phyloP scores from a whole-genome alignment of 192 early-diverging fungal species.

The Coemansia sp. region DNA sequence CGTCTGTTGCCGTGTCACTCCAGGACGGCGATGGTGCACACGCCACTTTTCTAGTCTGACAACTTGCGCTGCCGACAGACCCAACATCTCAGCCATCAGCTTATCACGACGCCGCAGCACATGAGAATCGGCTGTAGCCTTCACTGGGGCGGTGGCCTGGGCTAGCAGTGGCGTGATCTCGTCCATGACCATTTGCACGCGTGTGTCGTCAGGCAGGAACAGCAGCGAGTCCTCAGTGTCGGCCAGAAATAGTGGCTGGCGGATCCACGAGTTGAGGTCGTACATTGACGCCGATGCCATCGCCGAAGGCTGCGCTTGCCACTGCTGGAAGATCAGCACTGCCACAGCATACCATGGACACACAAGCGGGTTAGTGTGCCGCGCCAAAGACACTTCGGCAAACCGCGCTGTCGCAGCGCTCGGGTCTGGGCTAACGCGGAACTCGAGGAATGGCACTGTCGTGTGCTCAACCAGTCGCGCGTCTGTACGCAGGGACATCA shows the following conservation, averaged over 20 bases:
- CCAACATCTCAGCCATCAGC: constrained; percentile 47
- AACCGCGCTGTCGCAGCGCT: constrained; percentile 38
- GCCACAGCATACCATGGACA: constrained; percentile 52
- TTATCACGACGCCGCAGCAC: constrained; percentile 51
- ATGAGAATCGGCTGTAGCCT: constrained; percentile 38
- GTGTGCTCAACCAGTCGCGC: constrained; percentile 56
- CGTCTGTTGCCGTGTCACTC: constrained; percentile 54
- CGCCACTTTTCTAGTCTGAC: constrained; percentile 55
- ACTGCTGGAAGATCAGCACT: constrained; percentile 47
- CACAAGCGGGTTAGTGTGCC: constrained; percentile 37
- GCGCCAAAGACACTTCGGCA: constrained; percentile 51
- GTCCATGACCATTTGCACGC: constrained; percentile 52
- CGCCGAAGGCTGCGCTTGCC: constrained; percentile 52
- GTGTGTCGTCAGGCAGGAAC: constrained; percentile 50
- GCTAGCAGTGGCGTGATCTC: constrained; percentile 46
- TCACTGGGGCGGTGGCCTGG: constrained; percentile 25
- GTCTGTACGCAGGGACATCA: constrained; percentile 47
- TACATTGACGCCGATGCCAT: constrained; percentile 44
- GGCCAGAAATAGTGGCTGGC: constrained; percentile 53
- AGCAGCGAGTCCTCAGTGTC: constrained; percentile 48
- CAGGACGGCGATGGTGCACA: constrained; percentile 52
- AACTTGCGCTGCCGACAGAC: constrained; percentile 52
- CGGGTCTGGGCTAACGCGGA: constrained; percentile 53
- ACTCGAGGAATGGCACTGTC: constrained; percentile 54
- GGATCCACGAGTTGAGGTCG: constrained; percentile 40